phyloP scores from a whole-genome alignment of 768 basidiomycete genomes.

The Rhizopogon vinicolor region DNA sequence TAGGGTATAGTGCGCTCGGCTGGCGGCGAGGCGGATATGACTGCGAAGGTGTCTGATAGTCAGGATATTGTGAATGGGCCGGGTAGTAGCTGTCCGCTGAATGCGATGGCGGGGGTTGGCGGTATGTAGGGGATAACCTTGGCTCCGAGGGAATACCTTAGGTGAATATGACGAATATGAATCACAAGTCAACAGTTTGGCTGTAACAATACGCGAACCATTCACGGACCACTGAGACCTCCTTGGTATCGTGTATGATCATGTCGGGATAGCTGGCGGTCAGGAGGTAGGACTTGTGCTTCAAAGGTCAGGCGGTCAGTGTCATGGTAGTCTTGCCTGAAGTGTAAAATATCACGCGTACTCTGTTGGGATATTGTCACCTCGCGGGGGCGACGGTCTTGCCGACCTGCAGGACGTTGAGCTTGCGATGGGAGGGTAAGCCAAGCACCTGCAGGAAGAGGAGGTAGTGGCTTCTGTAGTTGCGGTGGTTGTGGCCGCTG shows the following conservation, averaged over 20 bases:
- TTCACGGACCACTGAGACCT: too few species aligned
- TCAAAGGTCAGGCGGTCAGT: slow-evolving; percentile 3
- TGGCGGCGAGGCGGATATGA: too few species aligned
- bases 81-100: too few species aligned
- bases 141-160: not conserved
- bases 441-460: not conserved
- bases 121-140: not conserved
- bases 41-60: too few species aligned
- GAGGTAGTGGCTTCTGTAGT: slow-evolving; percentile 8
- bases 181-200: too few species aligned
- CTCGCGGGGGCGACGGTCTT: slow-evolving; percentile 3
- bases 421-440: not conserved
- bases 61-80: too few species aligned
- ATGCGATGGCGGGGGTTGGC: too few species aligned
- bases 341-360: too few species aligned
- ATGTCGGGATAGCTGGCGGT: slow-evolving; percentile 3
- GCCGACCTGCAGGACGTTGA: not conserved
- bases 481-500: not conserved
- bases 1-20: too few species aligned
- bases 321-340: too few species aligned
- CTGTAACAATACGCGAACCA: too few species aligned
- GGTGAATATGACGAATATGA: not conserved
- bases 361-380: not conserved
- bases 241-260: too few species aligned
- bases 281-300: slow-evolving; percentile 3